Percentiles rank a stretch among this genome's conserved stretches.
Evolutionary conservation across 768 basidiomycete species (phyloP).

Genomic region (Russula lepida): DNA sequence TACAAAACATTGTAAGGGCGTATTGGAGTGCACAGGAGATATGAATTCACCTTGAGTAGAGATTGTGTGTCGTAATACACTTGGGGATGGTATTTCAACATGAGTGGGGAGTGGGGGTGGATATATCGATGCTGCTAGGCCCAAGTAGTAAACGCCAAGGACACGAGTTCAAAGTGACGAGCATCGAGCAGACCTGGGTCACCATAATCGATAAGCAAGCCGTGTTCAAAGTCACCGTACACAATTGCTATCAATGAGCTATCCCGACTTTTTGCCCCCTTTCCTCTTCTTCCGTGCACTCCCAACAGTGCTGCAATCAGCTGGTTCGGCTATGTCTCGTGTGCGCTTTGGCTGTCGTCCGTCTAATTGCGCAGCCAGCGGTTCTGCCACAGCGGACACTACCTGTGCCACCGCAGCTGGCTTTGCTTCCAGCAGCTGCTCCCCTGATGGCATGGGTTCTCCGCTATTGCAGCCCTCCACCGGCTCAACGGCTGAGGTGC

Average conservation of each 20-base stretch:
- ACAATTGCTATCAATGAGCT: neutral
- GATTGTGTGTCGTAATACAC: constrained; percentile 7
- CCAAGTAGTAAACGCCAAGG: neutral
- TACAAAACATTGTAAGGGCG: neutral
- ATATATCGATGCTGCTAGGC: neutral
- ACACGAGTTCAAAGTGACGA: too few relatives aligned
- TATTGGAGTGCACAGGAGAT: neutral
- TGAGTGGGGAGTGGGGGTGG: too few relatives aligned
- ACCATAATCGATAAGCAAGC: too few relatives aligned
- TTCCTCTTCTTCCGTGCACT: constrained; percentile 18
- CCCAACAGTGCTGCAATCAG: neutral
- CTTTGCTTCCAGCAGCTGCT: neutral
- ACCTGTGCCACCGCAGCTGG: neutral
- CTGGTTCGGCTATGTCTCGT: neutral
- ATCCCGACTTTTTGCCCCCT: neutral
- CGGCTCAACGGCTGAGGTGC: neutral
- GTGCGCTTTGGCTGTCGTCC: constrained; percentile 5
- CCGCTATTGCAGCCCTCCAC: neutral
- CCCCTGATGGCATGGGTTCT: neutral
- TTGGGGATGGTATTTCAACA: constrained; percentile 11
- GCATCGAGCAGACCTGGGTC: too few relatives aligned
- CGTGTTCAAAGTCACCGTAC: too few relatives aligned
- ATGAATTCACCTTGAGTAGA: neutral
- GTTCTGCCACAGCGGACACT: neutral
- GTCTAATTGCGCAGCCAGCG: neutral